Base-by-base conservation (phyloP, 2,329 filamentous ascomycete species). In the Verticillium isaacii region DNA sequence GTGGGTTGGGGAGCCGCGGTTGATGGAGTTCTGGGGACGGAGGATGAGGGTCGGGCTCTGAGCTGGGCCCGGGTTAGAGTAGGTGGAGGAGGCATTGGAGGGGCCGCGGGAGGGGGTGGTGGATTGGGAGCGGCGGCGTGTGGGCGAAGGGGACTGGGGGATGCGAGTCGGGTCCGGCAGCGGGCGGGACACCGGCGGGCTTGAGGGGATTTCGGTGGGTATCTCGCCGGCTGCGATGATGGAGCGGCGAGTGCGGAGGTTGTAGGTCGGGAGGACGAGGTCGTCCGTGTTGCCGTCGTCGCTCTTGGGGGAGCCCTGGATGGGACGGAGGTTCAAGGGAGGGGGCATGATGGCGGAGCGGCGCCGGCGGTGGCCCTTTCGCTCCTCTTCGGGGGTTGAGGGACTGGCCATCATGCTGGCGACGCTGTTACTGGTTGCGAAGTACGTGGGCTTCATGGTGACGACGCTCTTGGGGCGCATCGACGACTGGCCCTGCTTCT, bases 371-470 rank as follows among this genome's bases (percentile, higher is more conserved):
- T 25, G 23, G 23, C 34, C 56, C 17, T 50, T 57, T 17, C 11
- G 36, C 37, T 60, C 61, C 17, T 65, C 64, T 37, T 66, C 63
- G 17, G 64, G 63, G 11, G 60, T 65, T 0, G 61, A 64, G 1
- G 64, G 63, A 36, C 59, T 63, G 41, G 63, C 64, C 11, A 59
- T 50, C 63, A 65, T 65, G 41, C 64, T 65, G 23, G 32, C 41
- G 12, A 60, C 60, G 37, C 61, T 65, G 32, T 39, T 62, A 60
- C 63, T 66, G 3, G 60, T 59, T 25, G 61, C 61, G 9, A 63
- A 50, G 25, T 65, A 62, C 8, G 52, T 60, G 52, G 63, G 64
- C 59, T 65, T 66, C 63, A 65, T 63, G n/a, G 63, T 59, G 17
- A 41, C 41, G n/a, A 66, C 64, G 58, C 60, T 66, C 58, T 59